Conservation (phyloP, 2,329 filamentous ascomycete species). For the Cordyceps tenuipes region DNA sequence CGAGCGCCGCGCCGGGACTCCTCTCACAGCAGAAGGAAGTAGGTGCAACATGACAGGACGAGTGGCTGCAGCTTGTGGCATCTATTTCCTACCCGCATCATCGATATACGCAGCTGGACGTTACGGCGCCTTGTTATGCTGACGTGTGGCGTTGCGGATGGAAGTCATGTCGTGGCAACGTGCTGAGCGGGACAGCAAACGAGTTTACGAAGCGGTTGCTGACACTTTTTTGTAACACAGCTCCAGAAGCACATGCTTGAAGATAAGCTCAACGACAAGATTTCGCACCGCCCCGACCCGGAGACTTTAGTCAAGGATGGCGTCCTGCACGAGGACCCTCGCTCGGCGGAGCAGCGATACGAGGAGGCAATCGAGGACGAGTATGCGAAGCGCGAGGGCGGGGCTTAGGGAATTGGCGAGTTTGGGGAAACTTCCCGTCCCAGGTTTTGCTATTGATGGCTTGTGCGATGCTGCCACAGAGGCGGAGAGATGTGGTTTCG, state of each 20-base stretch:
- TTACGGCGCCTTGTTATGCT: not conserved
- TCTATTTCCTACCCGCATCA: not conserved
- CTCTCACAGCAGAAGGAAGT: constrained; percentile 72
- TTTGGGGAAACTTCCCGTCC: not conserved
- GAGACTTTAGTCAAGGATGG: constrained; percentile 72
- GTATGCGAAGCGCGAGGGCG: constrained; percentile 55
- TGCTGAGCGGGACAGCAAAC: not conserved
- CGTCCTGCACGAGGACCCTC: constrained; percentile 63
- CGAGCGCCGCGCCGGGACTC: constrained; percentile 68
- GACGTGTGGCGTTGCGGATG: not conserved
- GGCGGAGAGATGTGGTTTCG: constrained; percentile 4
- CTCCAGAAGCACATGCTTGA: constrained; percentile 82
- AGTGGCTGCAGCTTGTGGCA: not conserved
- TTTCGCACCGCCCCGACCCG: constrained; percentile 67
- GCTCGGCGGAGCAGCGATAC: constrained; percentile 48
- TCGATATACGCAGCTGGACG: not conserved
- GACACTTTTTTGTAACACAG: constrained; percentile 21
- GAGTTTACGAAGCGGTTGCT: not conserved
- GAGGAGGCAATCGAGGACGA: constrained; percentile 55
- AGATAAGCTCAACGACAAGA: constrained; percentile 79
- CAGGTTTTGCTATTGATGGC: not conserved
- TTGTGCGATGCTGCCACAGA: not conserved
- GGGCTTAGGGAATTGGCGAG: constrained; percentile 34
- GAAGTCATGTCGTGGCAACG: not conserved
- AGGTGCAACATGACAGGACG: constrained; percentile 16